phyloP scores from a whole-genome alignment of 2,329 filamentous ascomycete species.

The Neoscytalidium dimidiatum region DNA sequence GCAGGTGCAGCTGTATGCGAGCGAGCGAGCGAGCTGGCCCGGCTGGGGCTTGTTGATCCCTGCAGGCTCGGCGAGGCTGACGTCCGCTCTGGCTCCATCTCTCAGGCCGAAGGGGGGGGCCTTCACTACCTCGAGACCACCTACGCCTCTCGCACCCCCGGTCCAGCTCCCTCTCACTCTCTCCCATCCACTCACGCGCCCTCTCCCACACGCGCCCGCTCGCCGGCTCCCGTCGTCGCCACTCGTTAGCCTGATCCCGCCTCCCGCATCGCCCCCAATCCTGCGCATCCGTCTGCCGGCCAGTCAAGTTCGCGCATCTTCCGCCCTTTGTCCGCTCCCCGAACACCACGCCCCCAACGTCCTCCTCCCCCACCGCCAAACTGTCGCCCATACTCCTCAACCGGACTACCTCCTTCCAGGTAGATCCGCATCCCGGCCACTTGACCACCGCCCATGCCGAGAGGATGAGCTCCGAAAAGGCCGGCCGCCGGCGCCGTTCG shows the following conservation, averaged over 20 bases:
- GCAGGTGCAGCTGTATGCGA: background rate
- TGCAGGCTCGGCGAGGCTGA: conserved; percentile 11
- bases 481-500: conserved; percentile 84
- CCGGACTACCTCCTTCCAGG: conserved; percentile 78
- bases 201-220: background rate
- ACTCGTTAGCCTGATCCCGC: conserved; percentile 10
- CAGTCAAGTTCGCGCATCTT: conserved; percentile 6
- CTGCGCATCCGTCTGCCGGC: conserved; percentile 10
- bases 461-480: conserved; percentile 49
- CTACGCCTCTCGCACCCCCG: background rate
- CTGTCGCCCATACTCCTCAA: conserved; percentile 91
- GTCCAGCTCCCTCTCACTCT: background rate
- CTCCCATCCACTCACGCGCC: background rate
- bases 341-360: background rate
- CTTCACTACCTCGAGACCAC: background rate
- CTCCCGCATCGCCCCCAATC: background rate
- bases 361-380: conserved; percentile 75
- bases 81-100: conserved; percentile 5
- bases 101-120: background rate
- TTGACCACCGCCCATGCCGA: conserved; percentile 29
- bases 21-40: background rate
- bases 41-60: conserved; percentile 3
- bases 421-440: conserved; percentile 62
- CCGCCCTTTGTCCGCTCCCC: conserved; percentile 9
- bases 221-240: background rate